A percentile compares a stretch with the other conserved stretches of the same genome.
Evolutionary conservation across 208 protist genomes (phyloP).

Genomic region (Trichomonas vaginalis): DNA sequence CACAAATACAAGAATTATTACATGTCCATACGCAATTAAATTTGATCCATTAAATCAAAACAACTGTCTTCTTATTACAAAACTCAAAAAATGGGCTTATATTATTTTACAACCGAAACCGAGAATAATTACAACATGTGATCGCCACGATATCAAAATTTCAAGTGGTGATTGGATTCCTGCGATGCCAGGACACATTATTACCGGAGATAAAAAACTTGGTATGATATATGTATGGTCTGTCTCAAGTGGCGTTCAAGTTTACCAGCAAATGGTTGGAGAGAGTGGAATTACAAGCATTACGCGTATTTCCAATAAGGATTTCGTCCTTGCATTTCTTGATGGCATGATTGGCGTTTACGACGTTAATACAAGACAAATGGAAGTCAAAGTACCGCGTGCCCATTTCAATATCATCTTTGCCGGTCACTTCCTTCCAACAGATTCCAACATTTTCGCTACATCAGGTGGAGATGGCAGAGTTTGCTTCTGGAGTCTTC

Average conservation of each 20-base stretch:
- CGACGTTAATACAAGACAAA: not conserved
- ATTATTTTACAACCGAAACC: not conserved
- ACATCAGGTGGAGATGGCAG: not conserved
- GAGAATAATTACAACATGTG: not conserved
- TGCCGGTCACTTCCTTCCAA: not conserved
- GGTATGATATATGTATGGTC: not conserved
- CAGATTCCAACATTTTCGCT: not conserved
- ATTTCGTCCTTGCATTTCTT: not conserved
- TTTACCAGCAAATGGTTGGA: not conserved
- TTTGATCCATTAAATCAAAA: not conserved
- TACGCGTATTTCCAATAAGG: not conserved
- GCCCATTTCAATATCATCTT: not conserved
- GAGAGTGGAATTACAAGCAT: not conserved
- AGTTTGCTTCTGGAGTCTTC: not conserved
- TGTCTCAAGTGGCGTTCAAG: not conserved
- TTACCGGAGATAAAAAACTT: not conserved
- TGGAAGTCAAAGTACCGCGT: not conserved
- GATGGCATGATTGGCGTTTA: not conserved
- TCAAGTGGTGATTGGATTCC: not conserved
- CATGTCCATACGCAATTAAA: not conserved
- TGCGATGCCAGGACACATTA: not conserved
- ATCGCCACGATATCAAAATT: not conserved
- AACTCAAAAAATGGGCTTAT: not conserved
- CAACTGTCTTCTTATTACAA: not conserved
- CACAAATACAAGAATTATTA: not conserved